Base-by-base conservation (phyloP, 805 yeast species). In the Starmerella sirachaensis region DNA sequence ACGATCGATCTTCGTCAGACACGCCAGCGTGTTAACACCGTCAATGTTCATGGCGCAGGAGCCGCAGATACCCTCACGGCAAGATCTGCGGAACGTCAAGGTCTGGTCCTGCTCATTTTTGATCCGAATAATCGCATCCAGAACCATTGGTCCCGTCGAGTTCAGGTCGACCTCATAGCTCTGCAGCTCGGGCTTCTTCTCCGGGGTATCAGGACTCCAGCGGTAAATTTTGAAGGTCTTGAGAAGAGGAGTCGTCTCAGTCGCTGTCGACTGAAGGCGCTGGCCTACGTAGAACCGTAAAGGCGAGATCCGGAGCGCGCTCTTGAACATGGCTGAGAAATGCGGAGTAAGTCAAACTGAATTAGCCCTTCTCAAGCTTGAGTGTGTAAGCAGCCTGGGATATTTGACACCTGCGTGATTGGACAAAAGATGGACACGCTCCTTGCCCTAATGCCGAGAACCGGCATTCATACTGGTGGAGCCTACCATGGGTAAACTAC, bases 11-110 rank as follows among this genome's bases (percentile, higher is more conserved):
- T 83, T 78, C 69, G 96, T 85, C 51, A 91, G 67, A 67, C 98
- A 91, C 25, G 98, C 98, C 52, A 91, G 72, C 22, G 98, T 91
- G 72, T 91, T 91, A 61, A 80, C 72, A 52, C 98, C 98, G 49
- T 93, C 94, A 62, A 91, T 91, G 70, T 91, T 91, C 98, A 91
- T 91, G 51, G 98, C 98, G 69, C 98, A 91, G 6, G 97, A 88
- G 40, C 98, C 98, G 69, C 98, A 91, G 51, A 91, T 91, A 55
- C 98, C 98, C 68, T 91, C 98, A 69, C 98, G 84, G 68, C 98
- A 91, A 30, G 96, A 85, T 65, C 98, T 78, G 69, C 98, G 78
- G 65, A 91, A 82, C 5, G 98, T 91, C 59, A 91, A 73, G 22
- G 96, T 82, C 32, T 96, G 63, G 61, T 91, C 98, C 64, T 84